phyloP scores from a whole-genome alignment of 768 basidiomycete genomes.

The Boletus rubropictus region DNA sequence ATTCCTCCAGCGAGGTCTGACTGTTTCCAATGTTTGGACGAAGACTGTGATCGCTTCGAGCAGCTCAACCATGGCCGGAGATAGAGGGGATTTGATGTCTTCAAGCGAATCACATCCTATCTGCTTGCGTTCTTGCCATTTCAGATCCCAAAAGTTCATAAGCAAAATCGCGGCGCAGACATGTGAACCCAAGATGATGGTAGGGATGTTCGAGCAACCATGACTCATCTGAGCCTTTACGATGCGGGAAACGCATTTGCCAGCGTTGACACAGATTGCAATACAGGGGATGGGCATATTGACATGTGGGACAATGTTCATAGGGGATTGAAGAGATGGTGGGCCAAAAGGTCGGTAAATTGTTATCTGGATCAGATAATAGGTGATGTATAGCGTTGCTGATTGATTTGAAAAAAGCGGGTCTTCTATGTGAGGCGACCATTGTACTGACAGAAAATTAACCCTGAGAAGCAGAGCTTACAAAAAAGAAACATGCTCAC shows the following conservation, averaged over 20 bases:
- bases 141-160: conserved; percentile 55
- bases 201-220: conserved; percentile 40
- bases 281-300: conserved; percentile 46
- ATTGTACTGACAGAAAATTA: conserved; percentile 39
- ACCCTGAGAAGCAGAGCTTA: not conserved
- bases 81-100: conserved; percentile 29
- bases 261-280: conserved; percentile 54
- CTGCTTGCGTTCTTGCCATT: conserved; percentile 38
- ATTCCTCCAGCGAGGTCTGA: conserved; percentile 28
- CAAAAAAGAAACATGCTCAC: conserved; percentile 37
- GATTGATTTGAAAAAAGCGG: conserved; percentile 50
- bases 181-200: conserved; percentile 42
- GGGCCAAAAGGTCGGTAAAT: conserved; percentile 68
- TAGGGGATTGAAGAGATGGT: conserved; percentile 27
- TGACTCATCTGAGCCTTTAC: conserved; percentile 45
- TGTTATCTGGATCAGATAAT: conserved; percentile 59
- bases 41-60: conserved; percentile 28
- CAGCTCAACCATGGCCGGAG: conserved; percentile 27
- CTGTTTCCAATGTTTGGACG: conserved; percentile 23
- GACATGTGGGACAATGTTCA: conserved; percentile 21
- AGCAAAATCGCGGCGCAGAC: conserved; percentile 48
- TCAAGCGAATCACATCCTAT: conserved; percentile 18
- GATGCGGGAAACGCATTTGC: conserved; percentile 55
- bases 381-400: conserved; percentile 50
- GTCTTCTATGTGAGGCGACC: conserved; percentile 51